These are phyloP conservation scores for Vaccinium myrtillus DNA, from an alignment of 148 eudicot genomes.

Conservation along the genomic window DNA sequence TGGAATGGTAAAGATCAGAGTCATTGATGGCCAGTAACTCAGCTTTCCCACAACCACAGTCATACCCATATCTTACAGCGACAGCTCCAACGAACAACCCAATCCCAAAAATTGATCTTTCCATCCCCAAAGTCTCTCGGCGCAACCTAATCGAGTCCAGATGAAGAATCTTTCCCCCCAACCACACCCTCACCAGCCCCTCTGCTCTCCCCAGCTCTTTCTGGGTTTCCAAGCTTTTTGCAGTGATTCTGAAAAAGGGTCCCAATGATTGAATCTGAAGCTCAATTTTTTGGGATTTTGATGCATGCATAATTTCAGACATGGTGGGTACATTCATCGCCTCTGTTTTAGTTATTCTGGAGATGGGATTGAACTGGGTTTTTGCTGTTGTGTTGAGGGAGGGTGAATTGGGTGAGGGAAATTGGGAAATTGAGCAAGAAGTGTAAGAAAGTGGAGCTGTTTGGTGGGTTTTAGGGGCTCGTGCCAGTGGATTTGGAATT, in stretches of 20 bases:
- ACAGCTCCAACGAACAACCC: conserved; percentile 93
- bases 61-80: conserved; percentile 74
- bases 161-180: conserved; percentile 73
- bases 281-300: conserved; percentile 62
- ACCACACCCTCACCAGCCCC: conserved; percentile 77
- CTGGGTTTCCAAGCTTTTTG: conserved; percentile 48
- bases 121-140: conserved; percentile 68
- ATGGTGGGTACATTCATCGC: conserved; percentile 37
- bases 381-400: conserved; percentile 19
- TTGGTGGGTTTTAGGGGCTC: background rate
- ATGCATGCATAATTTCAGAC: conserved; percentile 46
- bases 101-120: conserved; percentile 80
- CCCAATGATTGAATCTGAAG: conserved; percentile 65
- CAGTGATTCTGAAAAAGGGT: conserved; percentile 88
- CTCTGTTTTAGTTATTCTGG: background rate
- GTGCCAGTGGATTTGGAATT: background rate
- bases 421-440: background rate
- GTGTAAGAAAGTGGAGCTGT: background rate
- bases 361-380: conserved; percentile 10
- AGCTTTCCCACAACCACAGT: conserved; percentile 69
- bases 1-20: conserved; percentile 81
- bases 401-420: background rate
- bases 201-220: conserved; percentile 75
- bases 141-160: conserved; percentile 71
- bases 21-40: conserved; percentile 95